Evolutionary conservation across 768 basidiomycete species (phyloP), one percentile per base, ranked within the genome.

Genomic region (Pholiota microspora): DNA sequence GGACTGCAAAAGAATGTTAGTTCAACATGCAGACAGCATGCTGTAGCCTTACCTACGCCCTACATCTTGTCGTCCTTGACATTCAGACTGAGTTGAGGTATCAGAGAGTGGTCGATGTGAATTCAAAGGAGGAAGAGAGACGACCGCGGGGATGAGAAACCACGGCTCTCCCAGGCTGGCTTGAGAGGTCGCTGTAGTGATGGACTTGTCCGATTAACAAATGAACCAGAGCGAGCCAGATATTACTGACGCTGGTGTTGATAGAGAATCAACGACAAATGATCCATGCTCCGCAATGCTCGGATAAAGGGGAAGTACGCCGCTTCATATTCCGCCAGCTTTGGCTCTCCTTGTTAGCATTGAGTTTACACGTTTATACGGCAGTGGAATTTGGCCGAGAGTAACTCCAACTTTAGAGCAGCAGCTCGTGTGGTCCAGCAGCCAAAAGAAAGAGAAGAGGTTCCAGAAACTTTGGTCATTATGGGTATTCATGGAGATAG

Each of bases 91-190:
- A 57, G 32, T 31, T 49, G 53, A 38, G 27, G 51, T 46, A 23
- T 40, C 34, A 47, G 18, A 56, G 23, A 51, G 23, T 50, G 47
- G 18, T 57, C 46, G 49, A 55, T 31, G 47, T 40, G 47, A 50
- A 51, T 27, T 44, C 49, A 51, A 45, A 47, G 34, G 48, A 50
- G 23, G 16, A 27, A 51, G 29, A 45, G 35, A 36, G 29, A 44
- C 42, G 45, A 38, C 57, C 60, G 60, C 55, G 60, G 60, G 59
- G 60, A 58, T 61, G 52, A 34, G 35, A 40, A 35, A 45, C n/a
- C 49, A 45, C 27, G 34, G 45, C 44, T 9, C 15, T 52, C 52
- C 54, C 44, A 58, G 36, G 51, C 52, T 51, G 32, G 51, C 31
- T 51, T 48, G 23, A 23, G 34, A 35, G 34, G 24, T 49, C 36